Evolutionary conservation across 2,329 filamentous ascomycete species (phyloP).

Genomic region (Penicillium griseofulvum): DNA sequence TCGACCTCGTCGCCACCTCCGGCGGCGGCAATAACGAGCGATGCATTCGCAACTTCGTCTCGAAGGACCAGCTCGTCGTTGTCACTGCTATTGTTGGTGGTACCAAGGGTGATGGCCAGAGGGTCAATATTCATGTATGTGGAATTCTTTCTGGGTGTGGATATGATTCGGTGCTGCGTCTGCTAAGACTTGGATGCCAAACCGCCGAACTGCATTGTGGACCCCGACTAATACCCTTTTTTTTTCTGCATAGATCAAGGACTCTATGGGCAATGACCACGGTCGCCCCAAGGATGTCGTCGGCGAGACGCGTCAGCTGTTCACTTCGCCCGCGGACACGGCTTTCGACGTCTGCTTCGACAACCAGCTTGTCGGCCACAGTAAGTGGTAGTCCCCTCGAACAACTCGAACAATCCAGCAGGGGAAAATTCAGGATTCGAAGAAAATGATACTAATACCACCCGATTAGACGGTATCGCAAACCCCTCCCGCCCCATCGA

Average conservation of each 20-base stretch:
- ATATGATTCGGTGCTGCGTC: neutral
- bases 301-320: conserved; percentile 88
- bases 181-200: neutral
- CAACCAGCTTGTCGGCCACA: conserved; percentile 66
- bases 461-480: conserved; percentile 35
- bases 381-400: conserved; percentile 51
- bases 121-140: conserved; percentile 85
- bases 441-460: neutral
- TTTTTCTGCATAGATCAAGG: conserved; percentile 68
- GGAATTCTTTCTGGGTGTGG: neutral
- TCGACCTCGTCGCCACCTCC: conserved; percentile 74
- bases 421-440: neutral
- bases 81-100: conserved; percentile 88
- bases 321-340: conserved; percentile 87
- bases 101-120: conserved; percentile 85
- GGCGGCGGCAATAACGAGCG: conserved; percentile 69
- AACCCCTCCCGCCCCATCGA: conserved; percentile 70
- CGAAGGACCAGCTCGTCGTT: conserved; percentile 87
- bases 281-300: conserved; percentile 85
- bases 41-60: conserved; percentile 95
- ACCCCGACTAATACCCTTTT: conserved; percentile 10
- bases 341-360: conserved; percentile 97
- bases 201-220: neutral
- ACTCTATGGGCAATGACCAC: conserved; percentile 95
- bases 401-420: neutral